phyloP scores from a whole-genome alignment of 129 eudicot genomes.

The Dittrichia graveolens region DNA sequence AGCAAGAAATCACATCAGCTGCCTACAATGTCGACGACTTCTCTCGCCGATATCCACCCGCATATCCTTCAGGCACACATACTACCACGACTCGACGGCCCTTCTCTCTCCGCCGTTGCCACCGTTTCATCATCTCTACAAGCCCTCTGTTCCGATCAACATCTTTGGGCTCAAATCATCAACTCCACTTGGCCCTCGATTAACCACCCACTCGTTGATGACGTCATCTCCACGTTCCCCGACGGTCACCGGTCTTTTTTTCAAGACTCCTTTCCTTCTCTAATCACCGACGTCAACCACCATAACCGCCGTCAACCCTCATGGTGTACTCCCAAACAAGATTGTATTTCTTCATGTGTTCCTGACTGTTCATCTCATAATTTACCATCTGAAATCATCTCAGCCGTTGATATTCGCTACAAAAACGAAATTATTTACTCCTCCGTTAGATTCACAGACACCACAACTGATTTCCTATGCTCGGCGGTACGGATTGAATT shows the following conservation, averaged over 20 bases:
- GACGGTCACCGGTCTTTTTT: slow-evolving; percentile 27
- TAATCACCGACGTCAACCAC: slow-evolving; percentile 2
- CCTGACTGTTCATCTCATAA: not conserved
- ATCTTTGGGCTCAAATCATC: not conserved
- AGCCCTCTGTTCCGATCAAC: not conserved
- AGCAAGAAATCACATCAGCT: no score
- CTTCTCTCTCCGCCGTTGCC: not conserved
- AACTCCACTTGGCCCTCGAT: slow-evolving; percentile 24
- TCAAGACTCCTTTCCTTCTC: slow-evolving; percentile 19
- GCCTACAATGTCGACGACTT: not conserved
- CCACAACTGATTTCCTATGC: slow-evolving; percentile 21
- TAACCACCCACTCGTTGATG: slow-evolving; percentile 11
- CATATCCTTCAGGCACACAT: slow-evolving; percentile 25
- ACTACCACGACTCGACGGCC: slow-evolving; percentile 25
- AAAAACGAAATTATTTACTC: slow-evolving; percentile 16
- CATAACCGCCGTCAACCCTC: not conserved
- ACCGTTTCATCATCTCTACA: slow-evolving; percentile 11
- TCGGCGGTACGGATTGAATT: slow-evolving; percentile 30
- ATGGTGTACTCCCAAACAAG: not conserved
- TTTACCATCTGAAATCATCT: slow-evolving; percentile 33
- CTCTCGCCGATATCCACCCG: slow-evolving; percentile 16
- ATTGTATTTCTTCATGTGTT: not conserved
- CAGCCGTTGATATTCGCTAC: slow-evolving; percentile 47
- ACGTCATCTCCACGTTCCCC: slow-evolving; percentile 26
- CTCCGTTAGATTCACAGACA: slow-evolving; percentile 20